Percentiles rank a stretch among this genome's conserved stretches.
Evolutionary conservation across 805 yeast genomes (phyloP).

Genomic region (Pichia pseudocactophila): DNA sequence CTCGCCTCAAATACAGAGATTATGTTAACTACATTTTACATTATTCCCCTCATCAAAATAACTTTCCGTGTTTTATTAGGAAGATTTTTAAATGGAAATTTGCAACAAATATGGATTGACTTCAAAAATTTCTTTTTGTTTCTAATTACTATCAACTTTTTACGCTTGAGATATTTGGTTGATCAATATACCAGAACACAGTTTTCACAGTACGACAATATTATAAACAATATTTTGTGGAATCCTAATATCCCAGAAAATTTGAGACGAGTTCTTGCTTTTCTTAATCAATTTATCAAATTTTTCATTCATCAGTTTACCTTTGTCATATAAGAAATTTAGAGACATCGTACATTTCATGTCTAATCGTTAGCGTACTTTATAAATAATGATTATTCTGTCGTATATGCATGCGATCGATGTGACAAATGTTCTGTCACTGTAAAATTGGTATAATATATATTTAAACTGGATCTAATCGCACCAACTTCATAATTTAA

Average conservation of each 20-base stretch:
- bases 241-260: constrained; percentile 31
- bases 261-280: constrained; percentile 10
- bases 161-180: constrained; percentile 52
- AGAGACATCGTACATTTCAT: no score
- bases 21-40: constrained; percentile 30
- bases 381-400: no score
- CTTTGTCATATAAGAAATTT: constrained; percentile 6
- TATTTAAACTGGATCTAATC: no score
- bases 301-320: constrained; percentile 11
- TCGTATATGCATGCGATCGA: no score
- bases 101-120: constrained; percentile 15
- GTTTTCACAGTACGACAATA: constrained; percentile 37
- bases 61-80: constrained; percentile 24
- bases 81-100: constrained; percentile 19
- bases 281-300: constrained; percentile 9
- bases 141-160: constrained; percentile 41
- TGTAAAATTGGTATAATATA: no score
- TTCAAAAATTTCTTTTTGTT: constrained; percentile 32
- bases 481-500: no score
- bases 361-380: no score
- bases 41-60: constrained; percentile 36
- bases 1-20: constrained; percentile 41
- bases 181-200: constrained; percentile 45
- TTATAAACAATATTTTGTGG: constrained; percentile 30
- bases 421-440: background rate